These are phyloP conservation scores for Trichoderma atroviride DNA, from an alignment of 2,329 filamentous ascomycete genomes.

Conservation along the genomic window DNA sequence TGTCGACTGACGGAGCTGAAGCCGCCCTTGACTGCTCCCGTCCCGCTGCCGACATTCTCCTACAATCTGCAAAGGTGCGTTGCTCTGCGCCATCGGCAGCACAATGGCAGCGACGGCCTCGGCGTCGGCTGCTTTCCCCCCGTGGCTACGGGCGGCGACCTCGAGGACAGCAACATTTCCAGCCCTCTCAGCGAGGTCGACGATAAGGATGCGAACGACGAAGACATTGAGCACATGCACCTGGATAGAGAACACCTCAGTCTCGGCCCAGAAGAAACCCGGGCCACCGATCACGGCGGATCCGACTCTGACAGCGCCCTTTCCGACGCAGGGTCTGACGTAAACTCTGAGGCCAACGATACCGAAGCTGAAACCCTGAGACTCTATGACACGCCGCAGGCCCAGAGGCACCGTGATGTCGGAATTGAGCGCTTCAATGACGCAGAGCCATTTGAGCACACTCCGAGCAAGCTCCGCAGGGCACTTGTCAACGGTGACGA, in stretches of 20 bases:
- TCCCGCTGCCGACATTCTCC: slow-evolving; percentile 1
- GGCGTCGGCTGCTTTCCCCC: slow-evolving; percentile 53
- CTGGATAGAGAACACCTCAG: slow-evolving; percentile 41
- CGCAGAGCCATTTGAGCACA: slow-evolving; percentile 62
- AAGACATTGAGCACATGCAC: slow-evolving; percentile 63
- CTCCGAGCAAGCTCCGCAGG: slow-evolving; percentile 76
- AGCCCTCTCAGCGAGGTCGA: slow-evolving; percentile 94
- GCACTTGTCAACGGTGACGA: slow-evolving; percentile 42
- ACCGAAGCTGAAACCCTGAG: slow-evolving; percentile 94
- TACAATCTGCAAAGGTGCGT: slow-evolving; percentile 24
- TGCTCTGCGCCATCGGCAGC: slow-evolving; percentile 29
- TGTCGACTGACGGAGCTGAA: slow-evolving; percentile 15
- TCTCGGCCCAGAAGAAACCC: slow-evolving; percentile 34
- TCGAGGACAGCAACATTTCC: slow-evolving; percentile 72
- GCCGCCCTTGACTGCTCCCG: slow-evolving; percentile 6
- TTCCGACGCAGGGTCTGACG: slow-evolving; percentile 54
- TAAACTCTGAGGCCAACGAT: slow-evolving; percentile 54
- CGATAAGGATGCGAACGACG: slow-evolving; percentile 73
- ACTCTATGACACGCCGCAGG: slow-evolving; percentile 83
- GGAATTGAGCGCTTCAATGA: slow-evolving; percentile 59
- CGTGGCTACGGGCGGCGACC: slow-evolving; percentile 45
- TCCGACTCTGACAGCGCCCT: slow-evolving; percentile 57
- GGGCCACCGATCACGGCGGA: slow-evolving; percentile 38
- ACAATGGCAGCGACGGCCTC: slow-evolving; percentile 58
- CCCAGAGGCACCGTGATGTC: slow-evolving; percentile 63